These are phyloP conservation scores for Tulasnella sp. DNA, from an alignment of 768 basidiomycete species.

Conservation along the genomic window DNA sequence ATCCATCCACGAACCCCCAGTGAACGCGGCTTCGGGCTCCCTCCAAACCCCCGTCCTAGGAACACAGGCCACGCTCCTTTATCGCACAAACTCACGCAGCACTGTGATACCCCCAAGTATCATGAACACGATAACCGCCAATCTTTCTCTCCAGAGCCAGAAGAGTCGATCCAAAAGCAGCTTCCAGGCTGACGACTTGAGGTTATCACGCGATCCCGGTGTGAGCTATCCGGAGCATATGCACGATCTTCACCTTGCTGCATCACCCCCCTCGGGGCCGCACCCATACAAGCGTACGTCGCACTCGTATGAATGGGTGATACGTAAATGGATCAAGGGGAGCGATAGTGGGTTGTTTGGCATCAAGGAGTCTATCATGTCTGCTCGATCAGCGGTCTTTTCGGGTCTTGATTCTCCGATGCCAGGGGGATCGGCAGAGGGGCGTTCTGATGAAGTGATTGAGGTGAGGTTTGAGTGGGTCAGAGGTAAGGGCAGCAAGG, in stretches of 20 bases:
- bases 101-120: neutral
- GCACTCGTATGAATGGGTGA: slow-evolving; percentile 58
- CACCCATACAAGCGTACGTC: slow-evolving; percentile 22
- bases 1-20: neutral
- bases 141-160: neutral
- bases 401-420: slow-evolving; percentile 15
- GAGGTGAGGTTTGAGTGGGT: slow-evolving; percentile 77
- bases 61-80: slow-evolving; percentile 51
- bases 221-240: too few species aligned
- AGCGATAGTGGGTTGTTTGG: slow-evolving; percentile 26
- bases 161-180: slow-evolving; percentile 3
- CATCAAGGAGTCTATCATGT: slow-evolving; percentile 5
- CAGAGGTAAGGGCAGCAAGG: slow-evolving; percentile 34
- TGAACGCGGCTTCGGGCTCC: slow-evolving; percentile 9
- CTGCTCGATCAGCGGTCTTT: slow-evolving; percentile 9
- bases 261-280: neutral
- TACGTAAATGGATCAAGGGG: slow-evolving; percentile 62
- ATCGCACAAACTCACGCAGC: slow-evolving; percentile 25
- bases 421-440: slow-evolving; percentile 14
- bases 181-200: neutral
- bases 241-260: neutral
- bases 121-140: neutral
- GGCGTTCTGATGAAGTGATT: slow-evolving; percentile 28
- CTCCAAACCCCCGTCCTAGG: slow-evolving; percentile 46
- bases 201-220: too few species aligned